A percentile compares a stretch with the other conserved stretches of the same genome.
Conservation (phyloP, 2,329 filamentous ascomycete species). For the Fusarium sp. region DNA sequence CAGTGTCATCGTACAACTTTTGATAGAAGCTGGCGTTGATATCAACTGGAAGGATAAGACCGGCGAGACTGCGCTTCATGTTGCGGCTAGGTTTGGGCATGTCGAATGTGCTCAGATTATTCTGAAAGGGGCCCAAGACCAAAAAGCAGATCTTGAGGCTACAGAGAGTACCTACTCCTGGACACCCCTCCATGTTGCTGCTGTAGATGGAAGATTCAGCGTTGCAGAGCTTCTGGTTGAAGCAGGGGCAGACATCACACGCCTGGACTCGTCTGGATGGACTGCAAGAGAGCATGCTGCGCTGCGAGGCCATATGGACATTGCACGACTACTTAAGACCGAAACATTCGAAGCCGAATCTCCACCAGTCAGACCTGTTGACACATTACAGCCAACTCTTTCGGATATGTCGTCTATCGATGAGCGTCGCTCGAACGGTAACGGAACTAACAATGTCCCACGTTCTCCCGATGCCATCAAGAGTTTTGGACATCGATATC, state of each 20-base stretch:
- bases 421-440: conserved; percentile 67
- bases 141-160: conserved; percentile 81
- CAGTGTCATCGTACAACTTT: conserved; percentile 82
- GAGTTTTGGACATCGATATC: conserved; percentile 94
- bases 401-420: conserved; percentile 70
- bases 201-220: conserved; percentile 84
- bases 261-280: conserved; percentile 89
- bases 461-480: conserved; percentile 83
- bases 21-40: conserved; percentile 90
- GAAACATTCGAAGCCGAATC: conserved; percentile 56
- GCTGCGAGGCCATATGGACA: conserved; percentile 85
- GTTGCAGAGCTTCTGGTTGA: conserved; percentile 83
- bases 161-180: conserved; percentile 88
- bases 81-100: conserved; percentile 91
- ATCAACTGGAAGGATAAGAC: conserved; percentile 93
- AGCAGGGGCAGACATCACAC: conserved; percentile 80
- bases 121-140: conserved; percentile 74
- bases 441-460: conserved; percentile 59
- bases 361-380: conserved; percentile 33
- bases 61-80: conserved; percentile 90
- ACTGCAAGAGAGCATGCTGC: conserved; percentile 93
- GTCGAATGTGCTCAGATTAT: conserved; percentile 82
- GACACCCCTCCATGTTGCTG: conserved; percentile 95
- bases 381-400: conserved; percentile 39
- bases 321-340: conserved; percentile 76